Conservation (phyloP, 2,329 filamentous ascomycete genomes). For the Botrytis porri region DNA sequence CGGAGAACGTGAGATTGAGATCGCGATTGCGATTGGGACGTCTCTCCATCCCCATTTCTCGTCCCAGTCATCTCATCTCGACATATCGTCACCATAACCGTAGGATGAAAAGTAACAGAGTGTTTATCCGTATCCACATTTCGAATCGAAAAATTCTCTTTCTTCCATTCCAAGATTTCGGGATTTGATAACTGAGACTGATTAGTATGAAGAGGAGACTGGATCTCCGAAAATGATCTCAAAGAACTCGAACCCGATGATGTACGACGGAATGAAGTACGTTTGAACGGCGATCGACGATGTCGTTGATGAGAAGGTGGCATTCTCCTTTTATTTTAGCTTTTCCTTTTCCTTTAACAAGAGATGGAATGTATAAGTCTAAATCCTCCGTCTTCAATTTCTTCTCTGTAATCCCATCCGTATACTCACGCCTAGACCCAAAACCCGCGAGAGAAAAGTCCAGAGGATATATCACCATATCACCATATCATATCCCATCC, state of each 20-base stretch:
- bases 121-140: not conserved
- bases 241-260: not conserved
- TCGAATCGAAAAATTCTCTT: not conserved
- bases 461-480: not conserved
- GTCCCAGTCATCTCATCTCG: not conserved
- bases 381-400: not conserved
- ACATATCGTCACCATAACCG: not conserved
- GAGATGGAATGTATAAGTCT: too few relatives aligned
- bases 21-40: not conserved
- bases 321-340: not conserved
- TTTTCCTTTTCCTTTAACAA: not conserved
- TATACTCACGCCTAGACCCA: not conserved
- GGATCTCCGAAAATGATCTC: not conserved
- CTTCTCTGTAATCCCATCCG: not conserved
- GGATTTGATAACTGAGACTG: not conserved
- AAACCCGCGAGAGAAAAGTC: not conserved
- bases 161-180: not conserved
- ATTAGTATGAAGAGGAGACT: too few relatives aligned
- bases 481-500: not conserved
- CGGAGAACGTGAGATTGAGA: accelerated
- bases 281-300: not conserved
- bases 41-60: not conserved
- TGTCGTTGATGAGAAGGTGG: not conserved
- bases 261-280: not conserved
- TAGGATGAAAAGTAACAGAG: not conserved